Evolutionary conservation across 805 yeast genomes (phyloP).

Genomic region (Kodamaea neixiangensis): DNA sequence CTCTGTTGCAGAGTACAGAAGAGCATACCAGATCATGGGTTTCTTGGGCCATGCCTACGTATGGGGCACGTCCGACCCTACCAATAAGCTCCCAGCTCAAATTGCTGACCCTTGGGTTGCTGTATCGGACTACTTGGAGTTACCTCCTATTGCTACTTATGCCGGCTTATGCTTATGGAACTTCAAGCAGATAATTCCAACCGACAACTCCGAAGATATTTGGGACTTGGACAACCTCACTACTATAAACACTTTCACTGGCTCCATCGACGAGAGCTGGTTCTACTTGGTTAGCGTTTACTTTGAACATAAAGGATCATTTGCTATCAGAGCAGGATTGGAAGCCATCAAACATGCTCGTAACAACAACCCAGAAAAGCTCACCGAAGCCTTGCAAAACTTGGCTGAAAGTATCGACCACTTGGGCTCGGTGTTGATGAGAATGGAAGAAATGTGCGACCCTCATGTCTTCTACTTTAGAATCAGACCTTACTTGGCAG

Average conservation of each 20-base stretch:
- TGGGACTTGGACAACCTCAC: constrained; percentile 70
- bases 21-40: constrained; percentile 80
- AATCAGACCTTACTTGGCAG: constrained; percentile 87
- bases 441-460: constrained; percentile 92
- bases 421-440: constrained; percentile 70
- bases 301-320: constrained; percentile 81
- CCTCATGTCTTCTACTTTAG: constrained; percentile 89
- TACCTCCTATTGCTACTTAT: constrained; percentile 88
- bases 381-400: constrained; percentile 52
- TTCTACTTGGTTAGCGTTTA: constrained; percentile 86
- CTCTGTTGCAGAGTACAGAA: constrained; percentile 56
- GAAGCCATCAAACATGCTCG: constrained; percentile 62
- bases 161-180: constrained; percentile 91
- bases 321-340: constrained; percentile 65
- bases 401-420: constrained; percentile 76
- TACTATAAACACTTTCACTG: constrained; percentile 83
- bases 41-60: constrained; percentile 87
- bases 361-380: constrained; percentile 41
- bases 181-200: constrained; percentile 61
- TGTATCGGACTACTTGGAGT: constrained; percentile 58
- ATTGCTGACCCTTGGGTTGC: constrained; percentile 70
- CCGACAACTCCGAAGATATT: constrained; percentile 24
- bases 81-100: constrained; percentile 62
- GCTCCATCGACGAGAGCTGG: constrained; percentile 91
- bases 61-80: constrained; percentile 74